phyloP scores from a whole-genome alignment of 768 basidiomycete species.

The Mycena venus region DNA sequence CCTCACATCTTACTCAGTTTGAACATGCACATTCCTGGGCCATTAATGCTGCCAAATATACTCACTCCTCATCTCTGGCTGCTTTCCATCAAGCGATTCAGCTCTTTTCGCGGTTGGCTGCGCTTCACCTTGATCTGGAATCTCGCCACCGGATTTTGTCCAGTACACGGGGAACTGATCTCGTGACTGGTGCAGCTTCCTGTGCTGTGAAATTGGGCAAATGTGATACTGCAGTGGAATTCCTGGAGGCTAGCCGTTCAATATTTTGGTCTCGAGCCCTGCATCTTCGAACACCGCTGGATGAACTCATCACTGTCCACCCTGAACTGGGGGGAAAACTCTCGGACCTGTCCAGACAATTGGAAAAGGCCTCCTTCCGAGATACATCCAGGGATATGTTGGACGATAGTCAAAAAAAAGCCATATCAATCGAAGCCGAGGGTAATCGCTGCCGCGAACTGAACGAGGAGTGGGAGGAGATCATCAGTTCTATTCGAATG shows the following conservation, averaged over 20 bases:
- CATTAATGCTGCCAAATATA: background rate
- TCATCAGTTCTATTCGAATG: slow-evolving; percentile 24
- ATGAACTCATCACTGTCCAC: background rate
- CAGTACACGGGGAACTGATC: background rate
- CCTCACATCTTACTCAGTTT: background rate
- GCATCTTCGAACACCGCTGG: background rate
- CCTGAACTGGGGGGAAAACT: slow-evolving; percentile 7
- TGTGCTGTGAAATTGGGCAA: background rate
- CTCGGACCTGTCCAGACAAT: background rate
- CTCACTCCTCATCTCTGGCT: background rate
- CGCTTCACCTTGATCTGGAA: too few relatives aligned
- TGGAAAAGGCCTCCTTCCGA: slow-evolving; percentile 21
- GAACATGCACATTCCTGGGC: background rate
- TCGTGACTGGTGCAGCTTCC: slow-evolving; percentile 1
- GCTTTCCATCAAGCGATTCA: slow-evolving; percentile 1
- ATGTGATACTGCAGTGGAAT: background rate
- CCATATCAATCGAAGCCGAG: slow-evolving; percentile 31
- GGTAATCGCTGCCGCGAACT: slow-evolving; percentile 28
- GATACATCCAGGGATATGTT: background rate
- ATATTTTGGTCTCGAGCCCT: slow-evolving; percentile 18
- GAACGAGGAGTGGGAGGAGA: slow-evolving; percentile 33
- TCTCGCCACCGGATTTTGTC: slow-evolving; percentile 6
- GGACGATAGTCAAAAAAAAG: background rate
- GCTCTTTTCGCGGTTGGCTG: slow-evolving; percentile 9
- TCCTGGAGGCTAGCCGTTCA: slow-evolving; percentile 3